phyloP scores from a whole-genome alignment of 768 basidiomycete genomes.

The Hygrophorus russula region DNA sequence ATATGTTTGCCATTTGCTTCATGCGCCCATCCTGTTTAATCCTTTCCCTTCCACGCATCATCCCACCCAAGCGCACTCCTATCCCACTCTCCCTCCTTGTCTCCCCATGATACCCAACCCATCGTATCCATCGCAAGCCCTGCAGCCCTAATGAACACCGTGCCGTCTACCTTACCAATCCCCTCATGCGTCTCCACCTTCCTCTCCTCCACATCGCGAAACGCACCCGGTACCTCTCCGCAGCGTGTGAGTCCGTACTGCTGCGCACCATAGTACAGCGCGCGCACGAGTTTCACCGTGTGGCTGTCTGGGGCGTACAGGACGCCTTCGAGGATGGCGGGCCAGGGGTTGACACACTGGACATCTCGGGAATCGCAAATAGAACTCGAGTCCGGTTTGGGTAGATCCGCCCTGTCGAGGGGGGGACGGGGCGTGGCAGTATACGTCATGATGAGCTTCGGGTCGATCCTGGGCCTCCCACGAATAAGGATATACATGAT shows the following conservation, averaged over 20 bases:
- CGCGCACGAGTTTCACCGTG: conserved; percentile 36
- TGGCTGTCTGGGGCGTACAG: conserved; percentile 44
- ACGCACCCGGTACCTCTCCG: conserved; percentile 31
- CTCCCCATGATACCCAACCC: conserved; percentile 45
- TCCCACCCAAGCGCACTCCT: conserved; percentile 49
- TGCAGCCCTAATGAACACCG: conserved; percentile 45
- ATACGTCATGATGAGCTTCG: conserved; percentile 34
- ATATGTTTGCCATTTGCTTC: too few species aligned
- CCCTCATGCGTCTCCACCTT: conserved; percentile 34
- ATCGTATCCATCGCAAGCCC: conserved; percentile 43
- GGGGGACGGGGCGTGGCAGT: conserved; percentile 31
- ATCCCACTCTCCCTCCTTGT: conserved; percentile 42
- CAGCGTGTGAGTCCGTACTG: conserved; percentile 31
- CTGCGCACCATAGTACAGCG: conserved; percentile 35
- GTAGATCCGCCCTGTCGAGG: conserved; percentile 1
- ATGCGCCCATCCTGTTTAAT: too few species aligned
- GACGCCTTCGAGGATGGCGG: conserved; percentile 30
- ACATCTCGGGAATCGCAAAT: conserved; percentile 25
- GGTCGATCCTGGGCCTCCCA: conserved; percentile 43
- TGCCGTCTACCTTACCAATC: conserved; percentile 36
- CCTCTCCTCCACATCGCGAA: conserved; percentile 17
- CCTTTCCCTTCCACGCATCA: conserved; percentile 31
- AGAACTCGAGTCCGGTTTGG: conserved; percentile 11
- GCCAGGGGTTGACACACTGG: conserved; percentile 40
- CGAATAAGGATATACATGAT: conserved; percentile 25